These are phyloP conservation scores for Porphyrellus cyaneotinctus DNA, from an alignment of 768 basidiomycete genomes.

Conservation along the genomic window DNA sequence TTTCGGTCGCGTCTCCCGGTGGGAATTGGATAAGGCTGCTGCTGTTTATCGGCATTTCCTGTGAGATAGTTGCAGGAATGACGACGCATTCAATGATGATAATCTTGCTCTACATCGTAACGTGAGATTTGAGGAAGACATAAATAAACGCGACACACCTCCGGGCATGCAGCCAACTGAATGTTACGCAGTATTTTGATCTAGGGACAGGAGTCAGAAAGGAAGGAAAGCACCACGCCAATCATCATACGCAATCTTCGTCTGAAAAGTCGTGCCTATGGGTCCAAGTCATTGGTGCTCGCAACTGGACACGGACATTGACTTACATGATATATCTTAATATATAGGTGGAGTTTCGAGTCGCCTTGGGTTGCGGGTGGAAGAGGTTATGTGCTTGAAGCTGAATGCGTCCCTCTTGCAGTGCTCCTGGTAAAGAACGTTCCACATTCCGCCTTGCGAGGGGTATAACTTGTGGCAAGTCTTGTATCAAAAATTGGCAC, in stretches of 20 bases:
- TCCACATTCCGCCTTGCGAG: neutral
- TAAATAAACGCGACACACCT: neutral
- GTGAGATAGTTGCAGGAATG: neutral
- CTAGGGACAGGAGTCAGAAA: neutral
- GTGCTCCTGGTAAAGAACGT: neutral
- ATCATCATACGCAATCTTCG: conserved; percentile 2
- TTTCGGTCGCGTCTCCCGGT: neutral
- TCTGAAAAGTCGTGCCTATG: conserved; percentile 1
- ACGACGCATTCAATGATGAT: conserved; percentile 1
- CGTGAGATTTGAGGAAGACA: neutral
- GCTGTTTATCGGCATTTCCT: neutral
- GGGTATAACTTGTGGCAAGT: neutral
- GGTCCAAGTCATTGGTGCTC: neutral
- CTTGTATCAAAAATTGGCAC: neutral
- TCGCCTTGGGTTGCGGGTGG: neutral
- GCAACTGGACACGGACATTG: neutral
- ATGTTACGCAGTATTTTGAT: neutral
- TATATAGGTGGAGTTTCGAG: neutral
- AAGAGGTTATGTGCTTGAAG: neutral
- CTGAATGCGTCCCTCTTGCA: conserved; percentile 1
- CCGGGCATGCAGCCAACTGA: neutral
- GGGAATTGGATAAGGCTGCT: neutral
- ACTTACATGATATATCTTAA: neutral
- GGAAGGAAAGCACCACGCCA: neutral
- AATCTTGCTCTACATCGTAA: neutral